A percentile compares a stretch with the other conserved stretches of the same genome.
These are phyloP conservation scores for Sphagnum fallax DNA, from an alignment of 228 moss, liverwort and hornwort genomes.

Conservation along the genomic window DNA sequence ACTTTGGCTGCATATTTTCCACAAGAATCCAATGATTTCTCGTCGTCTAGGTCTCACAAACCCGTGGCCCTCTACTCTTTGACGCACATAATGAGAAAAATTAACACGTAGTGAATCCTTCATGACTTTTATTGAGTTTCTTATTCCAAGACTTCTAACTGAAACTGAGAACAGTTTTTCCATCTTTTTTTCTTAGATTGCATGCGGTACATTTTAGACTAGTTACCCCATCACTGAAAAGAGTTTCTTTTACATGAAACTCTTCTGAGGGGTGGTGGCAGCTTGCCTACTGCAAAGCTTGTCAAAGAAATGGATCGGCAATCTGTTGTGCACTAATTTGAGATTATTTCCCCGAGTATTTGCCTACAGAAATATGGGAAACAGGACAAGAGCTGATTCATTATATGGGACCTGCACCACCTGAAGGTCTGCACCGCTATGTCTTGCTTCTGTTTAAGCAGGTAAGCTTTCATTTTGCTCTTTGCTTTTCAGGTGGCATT, in stretches of 20 bases:
- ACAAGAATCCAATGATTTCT: neutral
- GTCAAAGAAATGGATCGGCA: neutral
- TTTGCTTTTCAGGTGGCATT: too few relatives aligned
- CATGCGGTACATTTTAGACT: too few relatives aligned
- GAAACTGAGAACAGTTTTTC: too few relatives aligned
- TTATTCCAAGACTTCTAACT: neutral
- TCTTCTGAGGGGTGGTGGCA: neutral
- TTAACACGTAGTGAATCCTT: neutral
- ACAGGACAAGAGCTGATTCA: neutral
- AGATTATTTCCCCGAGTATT: neutral
- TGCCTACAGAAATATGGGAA: neutral
- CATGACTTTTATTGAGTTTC: neutral
- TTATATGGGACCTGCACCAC: neutral
- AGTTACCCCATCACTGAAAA: too few relatives aligned
- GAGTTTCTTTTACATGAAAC: neutral
- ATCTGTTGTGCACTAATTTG: too few relatives aligned
- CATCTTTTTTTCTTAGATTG: too few relatives aligned
- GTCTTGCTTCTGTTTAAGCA: neutral
- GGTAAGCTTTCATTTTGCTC: neutral
- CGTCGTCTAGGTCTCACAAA: neutral
- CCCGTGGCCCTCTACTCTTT: too few relatives aligned
- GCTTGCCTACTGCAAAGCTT: neutral
- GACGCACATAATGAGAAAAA: too few relatives aligned
- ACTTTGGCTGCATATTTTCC: neutral
- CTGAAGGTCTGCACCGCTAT: neutral